phyloP scores from a whole-genome alignment of 257 asterid species.

The Petunia secreta region DNA sequence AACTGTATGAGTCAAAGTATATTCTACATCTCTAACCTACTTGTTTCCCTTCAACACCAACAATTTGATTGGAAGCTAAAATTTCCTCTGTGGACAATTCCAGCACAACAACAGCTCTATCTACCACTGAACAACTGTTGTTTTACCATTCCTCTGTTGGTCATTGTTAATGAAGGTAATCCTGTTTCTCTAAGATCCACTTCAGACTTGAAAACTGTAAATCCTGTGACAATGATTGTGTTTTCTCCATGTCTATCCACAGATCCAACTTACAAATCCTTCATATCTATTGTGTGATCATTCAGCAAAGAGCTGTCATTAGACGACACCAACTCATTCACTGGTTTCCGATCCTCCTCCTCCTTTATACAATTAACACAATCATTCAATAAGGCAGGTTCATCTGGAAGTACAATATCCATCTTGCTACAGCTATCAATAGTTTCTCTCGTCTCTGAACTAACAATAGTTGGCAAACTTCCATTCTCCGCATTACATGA shows the following conservation, averaged over 20 bases:
- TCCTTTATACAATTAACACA: constrained; percentile 11
- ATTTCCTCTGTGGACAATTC: constrained; percentile 36
- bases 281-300: neutral
- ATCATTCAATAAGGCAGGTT: neutral
- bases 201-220: constrained; percentile 13
- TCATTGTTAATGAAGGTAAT: constrained; percentile 25
- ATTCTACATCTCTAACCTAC: neutral
- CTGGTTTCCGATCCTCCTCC: constrained; percentile 13
- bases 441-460: constrained; percentile 3
- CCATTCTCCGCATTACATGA: constrained; percentile 14
- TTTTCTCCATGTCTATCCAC: constrained; percentile 13
- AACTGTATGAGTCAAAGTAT: neutral
- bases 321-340: neutral
- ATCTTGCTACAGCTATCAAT: constrained; percentile 21
- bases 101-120: constrained; percentile 39
- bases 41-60: neutral
- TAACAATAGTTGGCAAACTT: constrained; percentile 13
- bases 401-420: constrained; percentile 29
- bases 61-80: constrained; percentile 9
- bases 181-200: constrained; percentile 18
- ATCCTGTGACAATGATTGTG: neutral
- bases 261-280: constrained; percentile 1
- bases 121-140: constrained; percentile 38
- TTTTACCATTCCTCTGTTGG: constrained; percentile 9
- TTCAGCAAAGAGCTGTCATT: constrained; percentile 23